Evolutionary conservation across 2,329 filamentous ascomycete species (phyloP), one percentile per base, ranked within the genome.

Genomic region (Apiospora koreana): DNA sequence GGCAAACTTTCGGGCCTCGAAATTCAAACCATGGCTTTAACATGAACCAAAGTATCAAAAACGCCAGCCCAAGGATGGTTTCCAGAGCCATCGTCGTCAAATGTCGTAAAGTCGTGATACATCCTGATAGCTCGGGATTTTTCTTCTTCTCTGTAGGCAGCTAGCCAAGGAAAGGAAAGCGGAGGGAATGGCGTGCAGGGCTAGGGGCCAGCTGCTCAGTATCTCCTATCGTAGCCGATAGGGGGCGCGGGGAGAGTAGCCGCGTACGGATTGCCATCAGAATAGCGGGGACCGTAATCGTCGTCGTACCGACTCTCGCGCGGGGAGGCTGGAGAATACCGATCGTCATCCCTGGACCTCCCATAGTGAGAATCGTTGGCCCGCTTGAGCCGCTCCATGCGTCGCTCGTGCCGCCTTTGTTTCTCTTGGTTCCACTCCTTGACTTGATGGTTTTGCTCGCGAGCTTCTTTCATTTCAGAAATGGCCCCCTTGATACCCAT

Each of bases 401-500:
- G 83, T 74, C 75, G 84, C 69, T 86, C 79, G 73, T 88, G 87
- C 23, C 87, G 86, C 68, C 79, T 79, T 41, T 79, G 79, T 76
- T 84, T 88, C 77, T 89, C 83, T 67, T 81, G 72, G 69, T 85
- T 80, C 80, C 86, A 89, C 72, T 85, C 80, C 69, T 78, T 82
- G 76, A 84, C 80, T 76, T 87, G 85, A 64, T 86, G 81, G 54
- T 78, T 77, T 78, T 85, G 76, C 72, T 88, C 84, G 69, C 83
- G 84, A 70, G 83, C 87, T 73, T 88, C 85, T 79, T 89, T 88
- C 77, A 89, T 79, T 77, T 89, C 87, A 21, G 81, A 83, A 58
- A 89, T 74, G 74, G 87, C 87, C 43, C 87, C 85, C 77, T 88
- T 87, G 79, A 90, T 85, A 64, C 87, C 86, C 75, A 90, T 75